A percentile compares a stretch with the other conserved stretches of the same genome.
These are phyloP conservation scores for Aspergillus heteromorphus DNA, from an alignment of 495 filamentous ascomycete species.

Conservation along the genomic window DNA sequence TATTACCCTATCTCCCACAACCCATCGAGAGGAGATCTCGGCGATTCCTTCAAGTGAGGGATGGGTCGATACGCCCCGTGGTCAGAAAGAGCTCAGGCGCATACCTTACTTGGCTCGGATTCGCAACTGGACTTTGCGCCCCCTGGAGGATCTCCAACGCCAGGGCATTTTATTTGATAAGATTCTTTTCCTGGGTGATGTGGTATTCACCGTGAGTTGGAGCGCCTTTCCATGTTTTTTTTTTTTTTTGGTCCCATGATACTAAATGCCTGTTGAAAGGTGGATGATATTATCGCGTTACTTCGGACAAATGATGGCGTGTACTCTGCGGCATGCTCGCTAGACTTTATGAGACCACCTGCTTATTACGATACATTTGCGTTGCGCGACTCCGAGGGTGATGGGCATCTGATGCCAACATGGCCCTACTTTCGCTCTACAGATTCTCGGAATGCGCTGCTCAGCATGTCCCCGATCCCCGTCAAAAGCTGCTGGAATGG, in stretches of 20 bases:
- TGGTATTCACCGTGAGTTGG: slow-evolving; percentile 62
- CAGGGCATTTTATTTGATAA: slow-evolving; percentile 56
- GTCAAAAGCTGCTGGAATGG: slow-evolving; percentile 84
- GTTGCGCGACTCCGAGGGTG: slow-evolving; percentile 63
- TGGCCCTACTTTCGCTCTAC: slow-evolving; percentile 74
- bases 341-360: slow-evolving; percentile 69
- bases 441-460: slow-evolving; percentile 53
- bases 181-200: slow-evolving; percentile 70
- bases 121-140: slow-evolving; percentile 53
- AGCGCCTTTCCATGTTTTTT: too few species aligned
- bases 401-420: slow-evolving; percentile 54
- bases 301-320: slow-evolving; percentile 64
- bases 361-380: slow-evolving; percentile 82
- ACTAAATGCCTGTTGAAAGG: slow-evolving; percentile 23
- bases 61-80: slow-evolving; percentile 9
- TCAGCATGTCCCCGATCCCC: slow-evolving; percentile 51
- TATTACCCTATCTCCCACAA: slow-evolving; percentile 49
- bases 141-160: slow-evolving; percentile 37
- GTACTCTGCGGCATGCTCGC: slow-evolving; percentile 76
- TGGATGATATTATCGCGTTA: slow-evolving; percentile 62
- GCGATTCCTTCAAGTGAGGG: slow-evolving; percentile 31
- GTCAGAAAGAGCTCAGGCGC: slow-evolving; percentile 49
- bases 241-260: too few species aligned
- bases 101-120: slow-evolving; percentile 64
- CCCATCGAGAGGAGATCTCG: slow-evolving; percentile 50